Percentiles rank a stretch among this genome's conserved stretches.
These are phyloP conservation scores for Solanum chilense DNA, from an alignment of 257 asterid genomes.

Conservation along the genomic window DNA sequence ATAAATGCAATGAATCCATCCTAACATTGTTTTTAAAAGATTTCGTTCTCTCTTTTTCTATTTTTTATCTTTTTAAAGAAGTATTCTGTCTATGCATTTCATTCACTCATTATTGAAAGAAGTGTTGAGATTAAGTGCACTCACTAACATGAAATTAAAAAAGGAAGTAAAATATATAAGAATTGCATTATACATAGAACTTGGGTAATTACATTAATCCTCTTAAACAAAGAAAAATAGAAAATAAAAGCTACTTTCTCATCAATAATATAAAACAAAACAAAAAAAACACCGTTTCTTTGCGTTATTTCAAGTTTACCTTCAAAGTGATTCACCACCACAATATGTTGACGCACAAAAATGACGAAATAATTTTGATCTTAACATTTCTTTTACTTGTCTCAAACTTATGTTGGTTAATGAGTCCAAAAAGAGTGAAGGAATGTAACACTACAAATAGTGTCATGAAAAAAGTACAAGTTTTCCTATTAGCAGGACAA, in stretches of 20 bases:
- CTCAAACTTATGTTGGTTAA: background rate
- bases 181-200: background rate
- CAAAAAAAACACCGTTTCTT: background rate
- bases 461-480: background rate
- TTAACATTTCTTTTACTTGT: background rate
- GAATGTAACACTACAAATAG: background rate
- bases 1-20: background rate
- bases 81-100: background rate
- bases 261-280: background rate
- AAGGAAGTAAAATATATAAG: background rate
- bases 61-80: background rate
- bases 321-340: background rate
- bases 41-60: background rate
- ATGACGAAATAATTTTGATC: background rate
- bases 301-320: background rate
- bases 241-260: background rate
- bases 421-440: background rate
- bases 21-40: background rate
- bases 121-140: background rate
- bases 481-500: constrained; percentile 32
- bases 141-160: background rate
- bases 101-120: background rate
- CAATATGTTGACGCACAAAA: background rate
- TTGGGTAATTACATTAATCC: background rate
- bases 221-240: background rate